These are phyloP conservation scores for Trebouxia sp. DNA, from an alignment of 139 green algal genomes.

Conservation along the genomic window DNA sequence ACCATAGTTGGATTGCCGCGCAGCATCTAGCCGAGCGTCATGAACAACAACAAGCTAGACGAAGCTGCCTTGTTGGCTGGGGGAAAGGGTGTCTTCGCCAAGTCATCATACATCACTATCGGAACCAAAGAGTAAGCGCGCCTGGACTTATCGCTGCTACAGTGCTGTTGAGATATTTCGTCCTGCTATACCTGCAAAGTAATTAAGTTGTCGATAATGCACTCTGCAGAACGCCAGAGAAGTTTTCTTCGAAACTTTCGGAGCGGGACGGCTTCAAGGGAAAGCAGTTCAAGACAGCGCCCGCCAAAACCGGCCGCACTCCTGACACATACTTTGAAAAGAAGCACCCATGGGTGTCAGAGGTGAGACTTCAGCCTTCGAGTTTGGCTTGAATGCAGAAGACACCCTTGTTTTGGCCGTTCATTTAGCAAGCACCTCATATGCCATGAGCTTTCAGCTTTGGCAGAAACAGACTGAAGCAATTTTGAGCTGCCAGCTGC, in stretches of 20 bases:
- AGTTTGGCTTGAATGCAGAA: not conserved
- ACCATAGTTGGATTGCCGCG: too few species aligned
- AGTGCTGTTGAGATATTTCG: not conserved
- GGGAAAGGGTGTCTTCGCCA: conserved; percentile 71
- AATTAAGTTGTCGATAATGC: not conserved
- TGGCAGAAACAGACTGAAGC: too few species aligned
- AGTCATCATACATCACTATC: conserved; percentile 71
- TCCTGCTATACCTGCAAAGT: not conserved
- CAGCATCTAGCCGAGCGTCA: too few species aligned
- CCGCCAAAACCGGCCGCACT: conserved; percentile 60
- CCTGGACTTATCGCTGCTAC: not conserved
- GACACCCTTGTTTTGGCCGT: not conserved
- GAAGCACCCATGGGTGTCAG: conserved; percentile 58
- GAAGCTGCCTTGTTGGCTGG: conserved; percentile 63
- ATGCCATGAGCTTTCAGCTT: too few species aligned
- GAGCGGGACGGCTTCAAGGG: conserved; percentile 56
- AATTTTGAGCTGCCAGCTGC: not conserved
- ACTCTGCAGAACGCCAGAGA: conserved; percentile 58
- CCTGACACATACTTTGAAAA: conserved; percentile 78
- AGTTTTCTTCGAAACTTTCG: conserved; percentile 49
- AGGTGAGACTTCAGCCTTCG: not conserved
- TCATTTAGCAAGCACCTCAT: too few species aligned
- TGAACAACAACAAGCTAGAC: conserved; percentile 76
- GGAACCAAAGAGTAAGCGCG: conserved; percentile 53
- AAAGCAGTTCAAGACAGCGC: conserved; percentile 63